Base-by-base conservation (phyloP, 1,284 basidiomycete genomes). In the Rhodotorula mucilaginosa region DNA sequence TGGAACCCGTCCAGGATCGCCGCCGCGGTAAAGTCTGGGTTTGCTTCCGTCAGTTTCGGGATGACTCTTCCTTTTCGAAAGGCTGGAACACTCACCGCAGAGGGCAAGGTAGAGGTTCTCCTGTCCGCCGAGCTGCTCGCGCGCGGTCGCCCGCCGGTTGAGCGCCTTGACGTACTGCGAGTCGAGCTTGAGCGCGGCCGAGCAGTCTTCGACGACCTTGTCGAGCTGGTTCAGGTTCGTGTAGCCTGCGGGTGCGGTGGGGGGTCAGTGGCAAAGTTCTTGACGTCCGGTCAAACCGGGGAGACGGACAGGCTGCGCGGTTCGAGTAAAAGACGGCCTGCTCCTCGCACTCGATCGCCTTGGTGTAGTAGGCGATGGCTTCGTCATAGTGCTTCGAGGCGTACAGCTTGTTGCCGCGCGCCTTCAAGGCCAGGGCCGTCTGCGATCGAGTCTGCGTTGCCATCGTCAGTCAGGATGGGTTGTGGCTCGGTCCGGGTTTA, bases 241-340 rank as follows among this genome's bases (percentile, higher is more conserved):
- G 83, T 95, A 97, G 82, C 91, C 91, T 93, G 72, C 6, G 19
- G 3, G 44, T 66, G 46, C 58, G 59, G 61, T 64, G n/a, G 67
- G 64, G 44, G 46, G 44, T 59, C 57, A 58, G 44, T 26, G 26
- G 26, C 26, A 26, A 26, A 26, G 26, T 26, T 26, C 26, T 26
- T 26, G 26, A 26, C 26, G 26, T 26, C 26, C 26, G 26, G 26
- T 26, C 26, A 26, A 26, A 34, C 34, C 34, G 34, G 34, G 34
- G 82, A 46, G 10, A 79, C 88, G 77, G 72, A 93, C 95, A 97
- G 71, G 97, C 97, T 58, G 96, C 96, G 70, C 97, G 90, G 83
- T 99, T 99, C 81, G 91, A 93, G 86, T 89, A 98, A 84, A 92
- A 99, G 62, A 98, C 93, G 47, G 96, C 90, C 80, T 97, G 92